A percentile compares a stretch with the other conserved stretches of the same genome.
Conservation (phyloP, 371 early-diverging fungal genomes). For the Blakeslea trispora region DNA sequence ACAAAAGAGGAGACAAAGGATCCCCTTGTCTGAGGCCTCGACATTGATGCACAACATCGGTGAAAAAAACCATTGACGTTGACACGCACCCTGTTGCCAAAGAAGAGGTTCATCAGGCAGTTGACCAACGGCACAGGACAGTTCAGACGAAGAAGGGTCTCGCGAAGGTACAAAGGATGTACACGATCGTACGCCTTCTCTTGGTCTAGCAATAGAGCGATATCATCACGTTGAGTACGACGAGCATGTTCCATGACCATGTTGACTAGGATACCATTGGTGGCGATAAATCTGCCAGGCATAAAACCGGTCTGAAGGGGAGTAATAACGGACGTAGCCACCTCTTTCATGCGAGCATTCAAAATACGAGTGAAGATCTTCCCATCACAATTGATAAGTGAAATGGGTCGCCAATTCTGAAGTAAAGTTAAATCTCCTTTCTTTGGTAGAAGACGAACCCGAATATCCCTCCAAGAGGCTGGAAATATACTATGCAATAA, state of each 20-base stretch:
- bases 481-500: conserved; percentile 1
- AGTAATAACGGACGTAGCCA: conserved; percentile 3
- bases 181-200: conserved; percentile 29
- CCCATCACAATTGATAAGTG: conserved; percentile 19
- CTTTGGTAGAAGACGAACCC: conserved; percentile 12
- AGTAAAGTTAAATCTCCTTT: conserved; percentile 10
- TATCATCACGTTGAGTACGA: neutral
- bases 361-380: conserved; percentile 28
- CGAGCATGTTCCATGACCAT: conserved; percentile 1
- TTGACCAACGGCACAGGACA: conserved; percentile 10
- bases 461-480: conserved; percentile 2
- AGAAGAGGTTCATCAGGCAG: conserved; percentile 12
- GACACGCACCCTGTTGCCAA: conserved; percentile 6
- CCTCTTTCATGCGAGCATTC: conserved; percentile 1
- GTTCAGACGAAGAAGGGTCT: conserved; percentile 8
- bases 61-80: conserved; percentile 22
- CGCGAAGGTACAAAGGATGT: conserved; percentile 16
- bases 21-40: conserved; percentile 28
- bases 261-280: conserved; percentile 21
- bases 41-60: conserved; percentile 4
- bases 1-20: conserved; percentile 26
- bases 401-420: conserved; percentile 31
- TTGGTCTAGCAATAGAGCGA: conserved; percentile 25
- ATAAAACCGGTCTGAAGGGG: conserved; percentile 27
- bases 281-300: conserved; percentile 12